Evolutionary conservation across 495 filamentous ascomycete genomes (phyloP), one percentile per base, ranked within the genome.

Genomic region (Letharia columbiana): DNA sequence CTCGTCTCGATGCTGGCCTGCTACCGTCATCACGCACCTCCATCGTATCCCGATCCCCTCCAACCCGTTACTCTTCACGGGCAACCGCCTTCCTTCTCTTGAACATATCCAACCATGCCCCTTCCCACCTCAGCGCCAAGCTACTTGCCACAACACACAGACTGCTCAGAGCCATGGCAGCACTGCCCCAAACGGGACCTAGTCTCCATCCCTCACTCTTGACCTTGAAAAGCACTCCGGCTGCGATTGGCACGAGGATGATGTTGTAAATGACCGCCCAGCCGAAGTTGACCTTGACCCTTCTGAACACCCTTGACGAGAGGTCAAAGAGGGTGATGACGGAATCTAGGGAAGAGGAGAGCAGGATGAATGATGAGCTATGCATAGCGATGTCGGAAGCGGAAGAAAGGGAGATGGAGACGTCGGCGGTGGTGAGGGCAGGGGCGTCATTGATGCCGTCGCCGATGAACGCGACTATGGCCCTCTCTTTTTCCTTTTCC

Each of bases 381-480:
- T 84, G 85, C 72, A 96, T 88, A 37, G 92, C 92, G 12, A 96
- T 86, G 70, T 96, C 92, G 0, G 87, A 89, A 39, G 91, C 92
- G 2, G 87, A 89, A 9, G 89, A 89, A 71, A 96, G 87, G 23
- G 92, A 89, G 61, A 96, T 87, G 61, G 89, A 90, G 0, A 96
- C 87, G 71, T 94, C 89, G 31, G 92, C 89, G 28, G 82, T 83
- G 9, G 88, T 83, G 40, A 96, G 83, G 18, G 92, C 91, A 3
- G 92, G 90, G 5, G 89, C 84, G 73, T 96, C 92, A 74, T 96
- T 96, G 74, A 95, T 89, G 63, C 91, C 92, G 71, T 96, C 91
- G 31, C 91, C 92, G 4, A 93, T 80, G 74, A 88, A 87, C 12
- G 83, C 86, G 33, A 87, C 79, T 28, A 81, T 82, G 39, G 72